Evolutionary conservation across 352 stramenopile species (phyloP).

Genomic region (Saprolegnia parasitica): DNA sequence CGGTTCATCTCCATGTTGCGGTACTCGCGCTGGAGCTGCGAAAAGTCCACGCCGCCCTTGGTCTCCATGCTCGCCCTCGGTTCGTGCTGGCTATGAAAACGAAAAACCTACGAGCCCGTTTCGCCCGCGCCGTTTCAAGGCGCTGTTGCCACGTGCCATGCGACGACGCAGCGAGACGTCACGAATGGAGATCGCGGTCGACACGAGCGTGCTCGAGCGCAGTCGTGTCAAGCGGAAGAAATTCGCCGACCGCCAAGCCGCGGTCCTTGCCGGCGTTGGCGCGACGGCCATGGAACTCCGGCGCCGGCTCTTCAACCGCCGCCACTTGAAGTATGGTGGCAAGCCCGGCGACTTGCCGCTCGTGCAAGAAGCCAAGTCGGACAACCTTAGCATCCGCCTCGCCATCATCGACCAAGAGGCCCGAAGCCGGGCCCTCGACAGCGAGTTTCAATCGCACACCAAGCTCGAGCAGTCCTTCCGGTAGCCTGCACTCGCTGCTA

Average conservation of each 20-base stretch:
- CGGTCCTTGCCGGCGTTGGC: conserved; percentile 2
- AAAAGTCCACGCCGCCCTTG: conserved; percentile 57
- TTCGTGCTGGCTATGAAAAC: background rate
- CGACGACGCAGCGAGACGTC: too few species aligned
- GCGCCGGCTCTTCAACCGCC: conserved; percentile 18
- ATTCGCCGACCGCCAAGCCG: background rate
- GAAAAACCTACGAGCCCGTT: background rate
- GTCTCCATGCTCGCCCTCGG: conserved; percentile 20
- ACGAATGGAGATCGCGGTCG: conserved; percentile 19
- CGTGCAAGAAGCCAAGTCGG: conserved; percentile 15
- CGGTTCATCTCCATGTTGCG: conserved; percentile 97
- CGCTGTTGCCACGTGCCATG: background rate
- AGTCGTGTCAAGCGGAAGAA: background rate
- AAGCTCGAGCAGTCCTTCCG: conserved; percentile 7
- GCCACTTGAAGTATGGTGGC: background rate
- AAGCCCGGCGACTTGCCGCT: background rate
- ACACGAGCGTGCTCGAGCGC: background rate
- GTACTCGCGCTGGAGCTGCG: conserved; percentile 93
- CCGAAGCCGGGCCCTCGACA: background rate
- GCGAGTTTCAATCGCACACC: background rate
- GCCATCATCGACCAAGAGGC: conserved; percentile 14
- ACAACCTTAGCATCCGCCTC: conserved; percentile 8
- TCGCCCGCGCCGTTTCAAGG: background rate
- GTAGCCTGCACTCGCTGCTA: background rate
- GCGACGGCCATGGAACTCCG: background rate